A percentile compares a stretch with the other conserved stretches of the same genome.
Evolutionary conservation across 1,139 yeast species (phyloP).

Genomic region (Blastobotrys petasosporus): DNA sequence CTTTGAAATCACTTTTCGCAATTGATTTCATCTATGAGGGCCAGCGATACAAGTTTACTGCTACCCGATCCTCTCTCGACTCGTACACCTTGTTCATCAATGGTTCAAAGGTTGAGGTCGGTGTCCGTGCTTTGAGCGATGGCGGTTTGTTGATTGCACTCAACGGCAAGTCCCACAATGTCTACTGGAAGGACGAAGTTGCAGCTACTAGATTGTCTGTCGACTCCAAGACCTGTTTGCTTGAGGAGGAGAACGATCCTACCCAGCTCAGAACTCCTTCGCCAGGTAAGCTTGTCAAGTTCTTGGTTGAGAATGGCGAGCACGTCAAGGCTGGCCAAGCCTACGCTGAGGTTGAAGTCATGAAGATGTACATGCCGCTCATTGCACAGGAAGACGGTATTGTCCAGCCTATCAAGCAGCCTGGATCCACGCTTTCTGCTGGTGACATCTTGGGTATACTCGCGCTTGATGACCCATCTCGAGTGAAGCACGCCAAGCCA

Average conservation of each 20-base stretch:
- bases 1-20: constrained; percentile 81
- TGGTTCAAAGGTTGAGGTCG: constrained; percentile 85
- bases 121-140: constrained; percentile 81
- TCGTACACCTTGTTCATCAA: constrained; percentile 84
- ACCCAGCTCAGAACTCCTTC: constrained; percentile 98
- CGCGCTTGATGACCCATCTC: constrained; percentile 92
- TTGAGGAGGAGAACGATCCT: constrained; percentile 95
- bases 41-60: constrained; percentile 86
- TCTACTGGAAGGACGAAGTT: constrained; percentile 97
- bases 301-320: constrained; percentile 91
- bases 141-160: constrained; percentile 87
- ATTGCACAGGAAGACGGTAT: constrained; percentile 90
- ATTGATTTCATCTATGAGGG: constrained; percentile 95
- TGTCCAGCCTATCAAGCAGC: constrained; percentile 90
- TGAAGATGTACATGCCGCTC: constrained; percentile 77
- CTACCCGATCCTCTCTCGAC: constrained; percentile 84
- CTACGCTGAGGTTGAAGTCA: constrained; percentile 96
- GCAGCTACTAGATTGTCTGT: constrained; percentile 94
- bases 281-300: constrained; percentile 95
- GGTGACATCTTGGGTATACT: constrained; percentile 96
- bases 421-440: constrained; percentile 94
- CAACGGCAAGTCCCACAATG: constrained; percentile 90
- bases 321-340: constrained; percentile 89
- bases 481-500: constrained; percentile 94
- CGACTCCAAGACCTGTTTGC: constrained; percentile 86